Conservation (phyloP, 2,329 filamentous ascomycete species). For the Botryotinia calthae region DNA sequence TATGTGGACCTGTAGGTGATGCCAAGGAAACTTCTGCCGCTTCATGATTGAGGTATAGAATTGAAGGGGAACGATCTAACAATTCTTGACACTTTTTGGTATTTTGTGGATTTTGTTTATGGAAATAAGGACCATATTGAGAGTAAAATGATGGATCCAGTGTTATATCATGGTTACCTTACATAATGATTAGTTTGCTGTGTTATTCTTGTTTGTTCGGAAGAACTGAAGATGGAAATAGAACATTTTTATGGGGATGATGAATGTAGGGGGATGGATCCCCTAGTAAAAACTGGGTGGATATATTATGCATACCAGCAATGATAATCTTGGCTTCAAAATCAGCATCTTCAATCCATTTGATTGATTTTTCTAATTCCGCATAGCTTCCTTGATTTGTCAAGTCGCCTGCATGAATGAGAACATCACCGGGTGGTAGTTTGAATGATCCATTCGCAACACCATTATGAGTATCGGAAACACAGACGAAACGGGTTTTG, state of each 20-base stretch:
- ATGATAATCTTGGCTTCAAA: conserved; percentile 71
- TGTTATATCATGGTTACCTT: conserved; percentile 74
- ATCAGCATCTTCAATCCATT: conserved; percentile 65
- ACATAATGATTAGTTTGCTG: conserved; percentile 20
- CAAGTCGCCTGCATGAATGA: conserved; percentile 74
- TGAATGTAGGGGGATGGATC: neutral
- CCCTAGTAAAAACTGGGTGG: neutral
- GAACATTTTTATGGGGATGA: neutral
- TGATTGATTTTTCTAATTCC: conserved; percentile 59
- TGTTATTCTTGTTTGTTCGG: neutral
- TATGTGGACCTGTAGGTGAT: conserved; percentile 53
- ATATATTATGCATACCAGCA: conserved; percentile 51
- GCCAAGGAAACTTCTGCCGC: conserved; percentile 53
- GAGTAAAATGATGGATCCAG: conserved; percentile 63
- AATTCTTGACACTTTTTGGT: conserved; percentile 53
- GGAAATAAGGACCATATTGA: conserved; percentile 52
- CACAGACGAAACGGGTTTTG: conserved; percentile 66
- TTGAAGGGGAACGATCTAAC: conserved; percentile 44
- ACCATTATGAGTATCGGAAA: conserved; percentile 74
- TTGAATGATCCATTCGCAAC: conserved; percentile 51
- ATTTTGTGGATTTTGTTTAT: conserved; percentile 55
- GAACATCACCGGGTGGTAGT: conserved; percentile 68
- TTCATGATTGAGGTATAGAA: conserved; percentile 65
- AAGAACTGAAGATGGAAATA: conserved; percentile 15
- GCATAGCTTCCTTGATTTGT: conserved; percentile 67